phyloP scores from a whole-genome alignment of 179 eudicot species.

The Patellifolia procumbens region DNA sequence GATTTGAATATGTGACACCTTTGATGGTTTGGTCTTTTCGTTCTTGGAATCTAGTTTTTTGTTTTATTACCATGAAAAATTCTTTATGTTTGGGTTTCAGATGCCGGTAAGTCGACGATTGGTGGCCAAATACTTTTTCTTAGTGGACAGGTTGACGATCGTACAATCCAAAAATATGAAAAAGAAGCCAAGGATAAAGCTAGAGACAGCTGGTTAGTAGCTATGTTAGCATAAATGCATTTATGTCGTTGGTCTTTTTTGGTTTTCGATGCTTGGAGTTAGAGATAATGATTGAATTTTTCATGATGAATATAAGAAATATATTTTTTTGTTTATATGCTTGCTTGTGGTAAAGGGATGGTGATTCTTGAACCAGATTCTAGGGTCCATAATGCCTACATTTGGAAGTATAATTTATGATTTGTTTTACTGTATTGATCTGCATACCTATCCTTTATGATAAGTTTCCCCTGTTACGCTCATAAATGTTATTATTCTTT shows the following conservation, averaged over 20 bases:
- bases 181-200: constrained; percentile 96
- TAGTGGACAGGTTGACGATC: constrained; percentile 97
- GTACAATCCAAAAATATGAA: constrained; percentile 92
- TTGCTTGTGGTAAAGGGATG: constrained; percentile 1
- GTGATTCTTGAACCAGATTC: constrained; percentile 5
- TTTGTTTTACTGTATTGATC: background rate
- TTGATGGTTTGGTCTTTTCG: background rate
- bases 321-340: background rate
- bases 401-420: no score
- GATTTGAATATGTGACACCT: background rate
- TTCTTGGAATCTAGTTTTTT: background rate
- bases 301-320: background rate
- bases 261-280: background rate
- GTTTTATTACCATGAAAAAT: background rate
- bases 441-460: background rate
- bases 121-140: constrained; percentile 93
- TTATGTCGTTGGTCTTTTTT: background rate
- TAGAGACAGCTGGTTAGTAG: constrained; percentile 85
- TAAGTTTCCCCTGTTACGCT: background rate
- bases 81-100: constrained; percentile 40
- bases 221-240: background rate
- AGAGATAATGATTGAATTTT: background rate
- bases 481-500: background rate
- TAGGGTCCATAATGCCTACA: background rate
- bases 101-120: constrained; percentile 95